These are phyloP conservation scores for Phytophthora boehmeriae DNA, from an alignment of 352 stramenopile genomes.

Conservation along the genomic window DNA sequence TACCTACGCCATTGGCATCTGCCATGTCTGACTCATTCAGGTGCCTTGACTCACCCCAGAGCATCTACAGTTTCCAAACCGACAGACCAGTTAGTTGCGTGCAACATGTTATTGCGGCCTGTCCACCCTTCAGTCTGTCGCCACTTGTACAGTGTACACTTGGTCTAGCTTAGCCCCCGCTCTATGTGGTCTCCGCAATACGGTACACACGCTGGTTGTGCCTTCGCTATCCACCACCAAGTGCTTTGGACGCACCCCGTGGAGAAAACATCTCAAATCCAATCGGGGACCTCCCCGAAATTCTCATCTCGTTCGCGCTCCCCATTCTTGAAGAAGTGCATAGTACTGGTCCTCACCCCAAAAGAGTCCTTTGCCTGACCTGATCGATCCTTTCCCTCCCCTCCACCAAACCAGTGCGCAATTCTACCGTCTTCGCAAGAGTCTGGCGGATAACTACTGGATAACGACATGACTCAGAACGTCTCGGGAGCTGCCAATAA, in stretches of 20 bases:
- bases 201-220: neutral
- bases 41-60: neutral
- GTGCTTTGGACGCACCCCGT: neutral
- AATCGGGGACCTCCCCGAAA: neutral
- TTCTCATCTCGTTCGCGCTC: slow-evolving; percentile 1
- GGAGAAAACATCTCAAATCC: neutral
- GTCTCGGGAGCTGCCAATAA: slow-evolving; percentile 9
- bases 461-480: slow-evolving; percentile 30
- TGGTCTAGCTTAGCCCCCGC: neutral
- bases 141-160: slow-evolving; percentile 2
- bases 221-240: neutral
- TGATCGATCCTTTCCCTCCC: neutral
- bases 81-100: neutral
- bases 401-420: slow-evolving; percentile 6
- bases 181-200: neutral
- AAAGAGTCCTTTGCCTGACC: too few species aligned
- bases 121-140: slow-evolving; percentile 1
- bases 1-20: too few species aligned
- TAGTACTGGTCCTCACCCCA: too few species aligned
- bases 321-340: neutral
- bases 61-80: too few species aligned
- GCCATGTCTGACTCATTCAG: too few species aligned
- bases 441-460: neutral
- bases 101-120: neutral
- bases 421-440: neutral